Base-by-base conservation (phyloP, 768 basidiomycete genomes). In the Suillus hirtellus region DNA sequence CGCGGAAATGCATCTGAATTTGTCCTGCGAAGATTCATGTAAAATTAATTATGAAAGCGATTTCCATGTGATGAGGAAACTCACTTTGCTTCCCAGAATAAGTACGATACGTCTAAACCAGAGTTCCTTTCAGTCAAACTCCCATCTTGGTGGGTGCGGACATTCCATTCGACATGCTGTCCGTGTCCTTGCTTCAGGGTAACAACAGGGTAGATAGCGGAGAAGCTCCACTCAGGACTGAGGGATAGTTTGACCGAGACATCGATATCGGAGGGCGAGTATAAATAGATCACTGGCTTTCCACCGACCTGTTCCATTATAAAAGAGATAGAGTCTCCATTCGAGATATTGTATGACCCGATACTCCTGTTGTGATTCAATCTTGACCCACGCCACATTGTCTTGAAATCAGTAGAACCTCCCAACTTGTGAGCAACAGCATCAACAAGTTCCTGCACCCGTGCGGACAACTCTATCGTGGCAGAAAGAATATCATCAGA, bases 241-340 rank as follows among this genome's bases (percentile, higher is more conserved):
- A 60, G 60, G 17, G 60, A 52, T 3, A 60, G 24, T 17, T 27
- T 24, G 27, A 60, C 60, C 1, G 27, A 27, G 3, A 34, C 35
- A 3, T 60, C 60, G 9, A 60, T 7, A 19, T 60, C 35, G n/a
- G 60, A 21, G 10, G 46, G 60, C 9, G 60, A 60, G 35, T 54
- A 47, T 35, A 60, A n/a, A 46, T 60, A 60, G 15, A 60, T 52
- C 10, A 60, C 49, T 17, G 60, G 60, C 44, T 61, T 61, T 37
- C 60, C 34, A 21, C 44, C 27, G 6, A 34, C 9, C 34, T 35
- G 34, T 11, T 12, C n/a, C 7, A 9, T 1, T 47, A 3, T 1
- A 38, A 43, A 2, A 24, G 5, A 1, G 21, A 38, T 21, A 3
- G 4, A 11, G 7, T 40, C 60, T 10, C 40, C 31, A 27, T 43